A percentile compares a stretch with the other conserved stretches of the same genome.
phyloP scores from a whole-genome alignment of 1,139 yeast species.

The Blastobotrys petasosporus region DNA sequence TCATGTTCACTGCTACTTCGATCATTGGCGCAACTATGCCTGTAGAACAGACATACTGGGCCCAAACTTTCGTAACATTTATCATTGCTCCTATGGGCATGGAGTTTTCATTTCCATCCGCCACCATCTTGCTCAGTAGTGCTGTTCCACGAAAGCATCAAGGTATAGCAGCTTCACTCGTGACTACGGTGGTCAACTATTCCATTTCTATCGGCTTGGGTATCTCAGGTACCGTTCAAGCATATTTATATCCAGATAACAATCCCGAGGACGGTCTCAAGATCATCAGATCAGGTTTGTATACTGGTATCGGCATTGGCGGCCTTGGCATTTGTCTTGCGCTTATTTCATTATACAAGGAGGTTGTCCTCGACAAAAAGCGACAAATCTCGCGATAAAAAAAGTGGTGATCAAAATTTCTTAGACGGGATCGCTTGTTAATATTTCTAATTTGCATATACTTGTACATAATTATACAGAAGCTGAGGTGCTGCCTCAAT shows the following conservation, averaged over 20 bases:
- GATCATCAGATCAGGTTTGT: constrained; percentile 43
- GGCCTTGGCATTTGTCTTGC: constrained; percentile 36
- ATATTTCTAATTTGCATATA: neutral
- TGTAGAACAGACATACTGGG: constrained; percentile 47
- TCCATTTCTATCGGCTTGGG: constrained; percentile 61
- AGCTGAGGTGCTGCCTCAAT: neutral
- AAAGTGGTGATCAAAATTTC: neutral
- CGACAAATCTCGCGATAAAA: neutral
- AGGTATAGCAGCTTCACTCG: constrained; percentile 61
- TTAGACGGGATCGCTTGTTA: neutral
- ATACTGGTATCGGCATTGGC: constrained; percentile 48
- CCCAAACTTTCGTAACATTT: constrained; percentile 45
- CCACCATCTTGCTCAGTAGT: constrained; percentile 46
- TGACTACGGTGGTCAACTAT: constrained; percentile 56
- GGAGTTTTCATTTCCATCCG: constrained; percentile 65
- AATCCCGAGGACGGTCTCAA: constrained; percentile 30
- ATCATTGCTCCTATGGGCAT: constrained; percentile 52
- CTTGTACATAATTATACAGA: neutral
- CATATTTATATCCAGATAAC: constrained; percentile 34
- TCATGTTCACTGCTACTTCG: constrained; percentile 40
- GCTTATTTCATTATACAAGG: constrained; percentile 5
- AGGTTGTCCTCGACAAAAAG: constrained; percentile 2
- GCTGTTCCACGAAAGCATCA: constrained; percentile 51
- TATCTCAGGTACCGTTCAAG: constrained; percentile 56
- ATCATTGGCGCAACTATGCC: constrained; percentile 44